Evolutionary conservation across 1,284 basidiomycete genomes (phyloP).

Genomic region (Cystobasidiaceae sp.): DNA sequence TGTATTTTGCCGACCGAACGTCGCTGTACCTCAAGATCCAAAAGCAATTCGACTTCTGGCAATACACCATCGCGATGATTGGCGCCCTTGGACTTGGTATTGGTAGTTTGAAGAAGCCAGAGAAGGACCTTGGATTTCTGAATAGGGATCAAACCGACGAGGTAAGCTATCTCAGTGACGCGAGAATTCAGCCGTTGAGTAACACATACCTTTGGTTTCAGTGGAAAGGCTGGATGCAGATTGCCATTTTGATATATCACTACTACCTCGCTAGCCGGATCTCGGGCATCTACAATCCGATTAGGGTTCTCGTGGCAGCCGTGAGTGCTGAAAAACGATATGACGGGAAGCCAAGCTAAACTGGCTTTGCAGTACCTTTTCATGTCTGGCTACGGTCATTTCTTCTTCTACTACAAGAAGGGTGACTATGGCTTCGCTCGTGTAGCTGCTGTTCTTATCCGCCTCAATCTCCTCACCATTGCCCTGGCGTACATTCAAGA

Average conservation of each 20-base stretch:
- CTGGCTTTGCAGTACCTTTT: slow-evolving; percentile 58
- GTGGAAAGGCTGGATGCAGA: slow-evolving; percentile 87
- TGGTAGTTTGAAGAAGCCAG: slow-evolving; percentile 60
- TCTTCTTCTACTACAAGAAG: slow-evolving; percentile 69
- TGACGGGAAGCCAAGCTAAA: no score
- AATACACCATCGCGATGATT: slow-evolving; percentile 60
- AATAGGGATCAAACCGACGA: slow-evolving; percentile 88
- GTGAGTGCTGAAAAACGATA: no score
- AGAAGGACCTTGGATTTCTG: slow-evolving; percentile 72
- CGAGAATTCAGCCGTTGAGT: neutral
- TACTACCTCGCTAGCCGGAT: slow-evolving; percentile 79
- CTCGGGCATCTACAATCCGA: slow-evolving; percentile 81
- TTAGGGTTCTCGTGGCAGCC: slow-evolving; percentile 76
- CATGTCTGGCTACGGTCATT: slow-evolving; percentile 52
- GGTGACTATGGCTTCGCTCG: slow-evolving; percentile 74
- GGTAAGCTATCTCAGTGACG: neutral
- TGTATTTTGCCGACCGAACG: slow-evolving; percentile 73
- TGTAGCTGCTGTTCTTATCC: slow-evolving; percentile 64
- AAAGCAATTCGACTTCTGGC: slow-evolving; percentile 67
- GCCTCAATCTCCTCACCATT: slow-evolving; percentile 75
- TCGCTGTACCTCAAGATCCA: slow-evolving; percentile 79
- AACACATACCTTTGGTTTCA: no score
- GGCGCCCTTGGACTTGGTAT: slow-evolving; percentile 58
- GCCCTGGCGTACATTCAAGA: slow-evolving; percentile 80
- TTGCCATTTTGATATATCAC: slow-evolving; percentile 81